Evolutionary conservation across 441 rosid genomes (phyloP), one percentile per base, ranked within the genome.

Genomic region (Theobroma grandiflorum): DNA sequence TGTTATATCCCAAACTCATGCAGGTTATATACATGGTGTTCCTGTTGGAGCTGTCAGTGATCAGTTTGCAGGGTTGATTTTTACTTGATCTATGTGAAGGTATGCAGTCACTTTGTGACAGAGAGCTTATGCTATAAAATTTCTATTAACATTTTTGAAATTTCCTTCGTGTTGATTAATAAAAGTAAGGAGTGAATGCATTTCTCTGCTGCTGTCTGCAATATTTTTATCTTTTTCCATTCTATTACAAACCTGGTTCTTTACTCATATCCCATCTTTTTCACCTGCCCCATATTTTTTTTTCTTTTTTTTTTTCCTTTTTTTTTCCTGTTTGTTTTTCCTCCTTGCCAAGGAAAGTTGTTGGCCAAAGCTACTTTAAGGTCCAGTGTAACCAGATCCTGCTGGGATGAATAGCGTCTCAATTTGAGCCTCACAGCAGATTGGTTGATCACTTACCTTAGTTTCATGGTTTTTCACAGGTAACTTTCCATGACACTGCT

Each of bases 1-100:
- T 83, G 87, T 85, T 84, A 82, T 80, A 85, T 88, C 82, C 90
- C 85, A 82, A 84, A 83, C 87, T 79, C 84, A 78, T 90, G 93
- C 92, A 90, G 93, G 91, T 91, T 85, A 20, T 79, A 72, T 78
- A 72, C 77, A 47, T 83, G 92, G 84, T 86, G 84, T 81, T 82
- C 80, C 83, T 73, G 47, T 35, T 83, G 94, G 86, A 90, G 92
- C 91, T 72, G 75, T 80, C 58, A 71, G 82, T 81, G 82, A 84
- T 84, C 87, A 77, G 83, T 82, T 68, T 84, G 85, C 84, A 71
- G 77, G 85, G 84, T 87, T 87, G 83, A 69, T 77, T 85, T 84
- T 68, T 81, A 76, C 82, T 80, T 78, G n/a, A 76, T 83, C 73
- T 76, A 66, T 81, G 49, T 79, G 67, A 86, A 87, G 94, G 92